Evolutionary conservation across 306 rosid species (phyloP).

Genomic region (Phaseolus lunatus): DNA sequence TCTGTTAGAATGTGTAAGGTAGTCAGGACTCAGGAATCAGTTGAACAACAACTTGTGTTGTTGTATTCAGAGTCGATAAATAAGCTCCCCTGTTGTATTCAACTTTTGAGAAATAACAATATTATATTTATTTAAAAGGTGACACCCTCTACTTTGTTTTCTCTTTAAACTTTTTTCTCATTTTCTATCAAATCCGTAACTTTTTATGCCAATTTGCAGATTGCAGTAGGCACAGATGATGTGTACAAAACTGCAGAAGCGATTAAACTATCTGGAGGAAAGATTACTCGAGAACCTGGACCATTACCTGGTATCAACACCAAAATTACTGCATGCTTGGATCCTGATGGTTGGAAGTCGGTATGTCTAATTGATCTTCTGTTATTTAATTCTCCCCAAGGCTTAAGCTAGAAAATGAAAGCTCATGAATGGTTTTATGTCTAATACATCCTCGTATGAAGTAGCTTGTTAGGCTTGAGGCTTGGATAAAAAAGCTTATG

Average conservation of each 20-base stretch:
- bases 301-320: conserved; percentile 96
- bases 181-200: not conserved
- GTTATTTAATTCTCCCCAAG: conserved; percentile 30
- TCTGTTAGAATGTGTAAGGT: not conserved
- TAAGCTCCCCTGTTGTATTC: conserved; percentile 1
- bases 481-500: not conserved
- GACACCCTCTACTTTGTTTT: not conserved
- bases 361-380: conserved; percentile 57
- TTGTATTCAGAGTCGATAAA: not conserved
- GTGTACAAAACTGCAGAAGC: conserved; percentile 96
- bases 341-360: conserved; percentile 99
- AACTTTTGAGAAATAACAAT: conserved; percentile 18
- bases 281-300: conserved; percentile 95
- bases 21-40: not conserved
- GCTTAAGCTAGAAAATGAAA: conserved; percentile 16
- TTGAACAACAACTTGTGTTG: conserved; percentile 11
- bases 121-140: not conserved
- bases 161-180: not conserved
- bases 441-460: conserved; percentile 26
- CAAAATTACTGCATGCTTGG: conserved; percentile 95
- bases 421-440: conserved; percentile 34
- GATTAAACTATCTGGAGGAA: conserved; percentile 79
- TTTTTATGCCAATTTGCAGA: conserved; percentile 51
- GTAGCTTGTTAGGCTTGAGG: conserved; percentile 17
- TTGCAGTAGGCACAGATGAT: conserved; percentile 95